Percentiles rank a stretch among this genome's conserved stretches.
Conservation (phyloP, 2,329 filamentous ascomycete species). For the Trichoderma atroviride region DNA sequence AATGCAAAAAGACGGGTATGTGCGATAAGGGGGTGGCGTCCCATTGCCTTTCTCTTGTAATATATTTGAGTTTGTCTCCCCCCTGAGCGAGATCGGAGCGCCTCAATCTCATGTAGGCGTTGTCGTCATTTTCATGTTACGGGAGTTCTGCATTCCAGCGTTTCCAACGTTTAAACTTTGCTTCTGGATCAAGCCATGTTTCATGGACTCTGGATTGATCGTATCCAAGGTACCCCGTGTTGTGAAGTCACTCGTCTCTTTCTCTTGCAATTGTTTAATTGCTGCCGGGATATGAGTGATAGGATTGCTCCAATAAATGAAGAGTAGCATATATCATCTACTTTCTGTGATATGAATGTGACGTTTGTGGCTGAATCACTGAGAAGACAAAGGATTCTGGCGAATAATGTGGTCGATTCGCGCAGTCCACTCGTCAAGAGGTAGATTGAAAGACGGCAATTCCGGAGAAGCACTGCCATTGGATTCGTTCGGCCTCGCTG, state of each 20-base stretch:
- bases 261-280: neutral
- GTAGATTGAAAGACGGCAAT: slow-evolving; percentile 4
- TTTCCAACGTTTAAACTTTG: neutral
- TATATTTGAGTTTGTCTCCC: neutral
- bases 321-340: neutral
- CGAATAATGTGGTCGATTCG: neutral
- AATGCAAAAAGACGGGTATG: neutral
- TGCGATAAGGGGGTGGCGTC: neutral
- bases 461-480: neutral
- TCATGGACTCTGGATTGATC: neutral
- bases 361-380: neutral
- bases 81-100: slow-evolving; percentile 8
- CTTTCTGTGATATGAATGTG: neutral
- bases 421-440: slow-evolving; percentile 18
- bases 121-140: neutral
- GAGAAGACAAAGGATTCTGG: neutral
- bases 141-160: neutral
- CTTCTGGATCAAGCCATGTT: neutral
- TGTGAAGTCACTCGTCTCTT: neutral
- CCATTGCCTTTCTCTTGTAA: neutral
- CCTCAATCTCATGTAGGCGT: neutral
- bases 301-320: neutral
- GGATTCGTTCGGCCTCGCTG: neutral
- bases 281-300: neutral
- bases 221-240: neutral